These are phyloP conservation scores for Rhodosporidiobolus sp. DNA, from an alignment of 768 basidiomycete genomes.

Conservation along the genomic window DNA sequence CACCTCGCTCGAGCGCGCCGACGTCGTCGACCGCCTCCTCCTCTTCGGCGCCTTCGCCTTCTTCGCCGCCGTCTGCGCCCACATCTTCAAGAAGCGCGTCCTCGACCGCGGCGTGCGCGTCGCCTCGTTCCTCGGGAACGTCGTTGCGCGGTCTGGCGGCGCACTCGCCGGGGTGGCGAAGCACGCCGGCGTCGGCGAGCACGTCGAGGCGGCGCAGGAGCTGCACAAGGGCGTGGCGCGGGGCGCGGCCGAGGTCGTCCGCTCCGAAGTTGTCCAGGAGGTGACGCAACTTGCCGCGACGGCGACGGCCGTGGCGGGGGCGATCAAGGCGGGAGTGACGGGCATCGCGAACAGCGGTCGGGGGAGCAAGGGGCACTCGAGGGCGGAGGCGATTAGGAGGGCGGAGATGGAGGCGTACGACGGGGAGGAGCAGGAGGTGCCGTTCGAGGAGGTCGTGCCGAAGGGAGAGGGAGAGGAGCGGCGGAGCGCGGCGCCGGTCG, in stretches of 20 bases:
- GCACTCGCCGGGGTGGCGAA: not conserved
- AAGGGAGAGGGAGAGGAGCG: not conserved
- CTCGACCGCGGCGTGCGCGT: constrained; percentile 73
- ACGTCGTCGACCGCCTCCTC: constrained; percentile 85
- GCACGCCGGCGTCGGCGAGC: not conserved
- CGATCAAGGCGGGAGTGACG: constrained; percentile 4
- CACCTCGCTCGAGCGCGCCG: constrained; percentile 79
- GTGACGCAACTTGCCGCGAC: not conserved
- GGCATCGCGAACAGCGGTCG: not conserved
- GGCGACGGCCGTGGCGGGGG: constrained; percentile 12
- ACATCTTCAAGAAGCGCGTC: constrained; percentile 82
- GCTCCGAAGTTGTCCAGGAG: not conserved
- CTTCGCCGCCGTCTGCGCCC: constrained; percentile 77
- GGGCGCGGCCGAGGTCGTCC: not conserved
- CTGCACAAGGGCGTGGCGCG: no score
- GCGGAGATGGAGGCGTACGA: not conserved
- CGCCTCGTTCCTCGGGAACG: constrained; percentile 42
- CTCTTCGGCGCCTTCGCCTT: constrained; percentile 75
- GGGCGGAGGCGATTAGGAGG: not conserved
- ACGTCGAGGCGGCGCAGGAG: not conserved
- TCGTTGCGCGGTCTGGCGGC: constrained; percentile 6
- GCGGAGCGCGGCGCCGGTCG: not conserved
- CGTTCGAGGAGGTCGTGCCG: not conserved
- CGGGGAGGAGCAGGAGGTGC: not conserved
- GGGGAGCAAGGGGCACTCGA: not conserved